A percentile compares a stretch with the other conserved stretches of the same genome.
phyloP scores from a whole-genome alignment of 1,284 basidiomycete species.

The Puccinia polysora region DNA sequence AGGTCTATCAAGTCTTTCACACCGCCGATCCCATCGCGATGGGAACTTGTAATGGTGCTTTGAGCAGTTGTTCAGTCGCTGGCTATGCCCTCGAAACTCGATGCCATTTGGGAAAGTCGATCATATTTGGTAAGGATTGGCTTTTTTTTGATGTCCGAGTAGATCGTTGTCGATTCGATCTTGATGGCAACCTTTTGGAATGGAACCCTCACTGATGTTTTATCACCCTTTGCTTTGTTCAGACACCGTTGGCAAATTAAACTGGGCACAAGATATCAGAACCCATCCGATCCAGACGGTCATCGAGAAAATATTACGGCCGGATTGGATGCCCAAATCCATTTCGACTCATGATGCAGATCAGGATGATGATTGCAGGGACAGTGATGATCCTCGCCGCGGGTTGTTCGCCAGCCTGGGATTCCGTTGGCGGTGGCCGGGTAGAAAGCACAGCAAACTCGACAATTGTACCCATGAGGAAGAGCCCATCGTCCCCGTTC shows the following conservation, averaged over 20 bases:
- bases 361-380: too few species aligned
- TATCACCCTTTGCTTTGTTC: background rate
- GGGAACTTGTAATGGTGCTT: slow-evolving; percentile 67
- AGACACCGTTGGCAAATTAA: slow-evolving; percentile 41
- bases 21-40: slow-evolving; percentile 73
- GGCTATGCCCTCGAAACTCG: slow-evolving; percentile 63
- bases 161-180: background rate
- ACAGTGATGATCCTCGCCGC: background rate
- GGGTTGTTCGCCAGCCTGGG: background rate
- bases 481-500: slow-evolving; percentile 18
- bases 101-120: slow-evolving; percentile 31
- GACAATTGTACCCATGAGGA: slow-evolving; percentile 22
- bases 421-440: slow-evolving; percentile 36
- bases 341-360: background rate
- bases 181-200: background rate
- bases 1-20: slow-evolving; percentile 69
- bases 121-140: slow-evolving; percentile 31
- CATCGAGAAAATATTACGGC: slow-evolving; percentile 31
- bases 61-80: slow-evolving; percentile 64
- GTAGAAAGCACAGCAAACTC: slow-evolving; percentile 1
- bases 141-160: background rate
- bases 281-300: slow-evolving; percentile 41
- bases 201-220: background rate
- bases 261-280: slow-evolving; percentile 42
- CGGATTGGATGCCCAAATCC: slow-evolving; percentile 26